Conservation (phyloP, 441 rosid species). For the Erodium chrysanthum region DNA sequence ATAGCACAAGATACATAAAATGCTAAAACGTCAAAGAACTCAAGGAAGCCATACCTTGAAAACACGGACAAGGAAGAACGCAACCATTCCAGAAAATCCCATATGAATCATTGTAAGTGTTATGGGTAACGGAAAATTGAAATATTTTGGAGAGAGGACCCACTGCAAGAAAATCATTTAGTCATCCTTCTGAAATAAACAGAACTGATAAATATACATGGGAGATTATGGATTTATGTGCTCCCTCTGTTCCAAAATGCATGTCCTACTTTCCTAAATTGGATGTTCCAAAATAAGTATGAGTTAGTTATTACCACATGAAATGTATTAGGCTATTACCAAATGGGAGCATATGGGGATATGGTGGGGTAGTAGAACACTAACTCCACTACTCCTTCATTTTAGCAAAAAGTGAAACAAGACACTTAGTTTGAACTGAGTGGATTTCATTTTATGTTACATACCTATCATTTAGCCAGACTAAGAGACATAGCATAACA, state of each 20-base stretch:
- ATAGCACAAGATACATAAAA: not conserved
- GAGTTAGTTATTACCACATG: not conserved
- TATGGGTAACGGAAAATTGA: slow-evolving; percentile 85
- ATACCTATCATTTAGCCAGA: too few relatives aligned
- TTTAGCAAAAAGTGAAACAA: too few relatives aligned
- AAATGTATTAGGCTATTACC: not conserved
- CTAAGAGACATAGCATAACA: not conserved
- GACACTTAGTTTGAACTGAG: not conserved
- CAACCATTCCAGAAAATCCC: slow-evolving; percentile 80
- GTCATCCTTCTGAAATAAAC: not conserved
- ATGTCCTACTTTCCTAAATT: not conserved
- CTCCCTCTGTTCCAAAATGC: not conserved
- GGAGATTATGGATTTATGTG: slow-evolving; percentile 6
- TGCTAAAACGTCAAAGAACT: not conserved
- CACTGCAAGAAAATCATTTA: slow-evolving; percentile 46
- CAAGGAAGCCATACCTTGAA: slow-evolving; percentile 55
- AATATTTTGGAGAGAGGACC: slow-evolving; percentile 93
- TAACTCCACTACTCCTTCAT: not conserved
- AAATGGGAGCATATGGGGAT: not conserved
- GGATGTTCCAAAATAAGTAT: not conserved
- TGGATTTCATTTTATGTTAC: not conserved
- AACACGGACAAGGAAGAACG: slow-evolving; percentile 85
- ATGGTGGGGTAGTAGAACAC: not conserved
- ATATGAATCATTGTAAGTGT: slow-evolving; percentile 97
- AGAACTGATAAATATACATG: slow-evolving; percentile 3